Percentiles rank a stretch among this genome's conserved stretches.
Evolutionary conservation across 495 filamentous ascomycete species (phyloP).

Genomic region (Hypoxylon lenormandii): DNA sequence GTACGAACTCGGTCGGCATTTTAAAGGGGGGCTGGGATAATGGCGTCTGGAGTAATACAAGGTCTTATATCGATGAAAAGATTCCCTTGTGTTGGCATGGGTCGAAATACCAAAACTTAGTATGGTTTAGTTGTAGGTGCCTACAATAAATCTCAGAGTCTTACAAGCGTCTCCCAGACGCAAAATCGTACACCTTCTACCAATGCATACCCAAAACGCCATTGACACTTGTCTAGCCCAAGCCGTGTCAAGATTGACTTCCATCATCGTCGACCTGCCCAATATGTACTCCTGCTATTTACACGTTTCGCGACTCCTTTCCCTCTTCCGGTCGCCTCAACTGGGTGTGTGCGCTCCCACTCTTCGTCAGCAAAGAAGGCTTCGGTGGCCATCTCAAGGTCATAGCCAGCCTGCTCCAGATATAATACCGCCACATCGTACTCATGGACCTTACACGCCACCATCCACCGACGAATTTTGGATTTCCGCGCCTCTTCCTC

Average conservation of each 20-base stretch:
- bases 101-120: background rate
- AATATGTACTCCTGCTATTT: constrained; percentile 22
- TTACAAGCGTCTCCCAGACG: constrained; percentile 15
- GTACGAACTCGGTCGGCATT: constrained; percentile 90
- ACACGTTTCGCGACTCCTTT: constrained; percentile 53
- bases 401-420: constrained; percentile 72
- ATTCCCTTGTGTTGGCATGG: constrained; percentile 11
- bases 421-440: constrained; percentile 80
- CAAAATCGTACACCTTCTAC: constrained; percentile 27
- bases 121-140: constrained; percentile 34
- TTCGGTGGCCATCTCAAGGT: constrained; percentile 70
- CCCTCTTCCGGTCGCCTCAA: constrained; percentile 55
- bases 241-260: background rate
- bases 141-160: background rate
- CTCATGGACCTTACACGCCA: constrained; percentile 75
- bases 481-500: constrained; percentile 74
- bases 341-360: constrained; percentile 77
- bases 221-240: constrained; percentile 1
- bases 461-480: constrained; percentile 77
- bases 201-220: constrained; percentile 22
- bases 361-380: constrained; percentile 73
- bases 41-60: constrained; percentile 24
- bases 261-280: constrained; percentile 25
- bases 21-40: constrained; percentile 53
- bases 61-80: constrained; percentile 24